Conservation (phyloP, 2,329 filamentous ascomycete genomes). For the Chaetomium globosum region DNA sequence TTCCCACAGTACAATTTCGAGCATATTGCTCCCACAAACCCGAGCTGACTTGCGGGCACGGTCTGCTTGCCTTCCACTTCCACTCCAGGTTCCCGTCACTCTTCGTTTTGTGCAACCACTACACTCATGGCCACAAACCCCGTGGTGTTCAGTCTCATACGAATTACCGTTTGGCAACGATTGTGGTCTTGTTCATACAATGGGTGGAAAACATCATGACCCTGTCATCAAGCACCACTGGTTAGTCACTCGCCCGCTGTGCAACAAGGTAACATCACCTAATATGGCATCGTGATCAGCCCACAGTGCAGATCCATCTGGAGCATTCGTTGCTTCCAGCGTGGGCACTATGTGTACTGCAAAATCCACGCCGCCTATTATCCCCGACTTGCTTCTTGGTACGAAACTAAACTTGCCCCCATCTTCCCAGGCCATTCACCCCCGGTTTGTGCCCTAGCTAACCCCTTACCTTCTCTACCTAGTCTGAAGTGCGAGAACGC, state of each 20-base stretch:
- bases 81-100: not conserved
- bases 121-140: not conserved
- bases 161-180: not conserved
- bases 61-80: not conserved
- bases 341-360: not conserved
- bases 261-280: not conserved
- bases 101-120: not conserved
- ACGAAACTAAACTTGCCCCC: not conserved
- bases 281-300: not conserved
- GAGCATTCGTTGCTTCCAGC: not conserved
- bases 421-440: not conserved
- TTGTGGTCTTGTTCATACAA: not conserved
- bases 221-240: conserved; percentile 10
- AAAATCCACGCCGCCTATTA: not conserved
- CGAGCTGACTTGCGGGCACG: not conserved
- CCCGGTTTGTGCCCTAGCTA: not conserved
- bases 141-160: not conserved
- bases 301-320: not conserved
- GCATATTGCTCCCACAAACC: not conserved
- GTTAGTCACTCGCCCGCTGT: not conserved
- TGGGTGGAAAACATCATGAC: not conserved
- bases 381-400: not conserved
- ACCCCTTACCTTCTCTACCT: not conserved
- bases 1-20: not conserved
- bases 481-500: not conserved